A percentile compares a stretch with the other conserved stretches of the same genome.
These are phyloP conservation scores for Pseudonitzschia multiseries DNA, from an alignment of 108 stramenopile species.

Conservation along the genomic window DNA sequence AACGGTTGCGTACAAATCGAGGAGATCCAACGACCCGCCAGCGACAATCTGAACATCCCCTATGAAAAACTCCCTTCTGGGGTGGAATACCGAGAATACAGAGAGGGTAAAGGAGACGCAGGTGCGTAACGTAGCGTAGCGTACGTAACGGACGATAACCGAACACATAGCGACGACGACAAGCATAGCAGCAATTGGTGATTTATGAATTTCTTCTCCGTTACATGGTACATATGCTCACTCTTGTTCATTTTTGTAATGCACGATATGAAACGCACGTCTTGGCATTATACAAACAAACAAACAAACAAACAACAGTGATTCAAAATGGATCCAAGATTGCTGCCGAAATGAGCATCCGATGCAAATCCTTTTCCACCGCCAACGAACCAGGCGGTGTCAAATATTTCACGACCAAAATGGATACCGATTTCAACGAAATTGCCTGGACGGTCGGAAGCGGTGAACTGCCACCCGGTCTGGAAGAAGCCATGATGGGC, in stretches of 20 bases:
- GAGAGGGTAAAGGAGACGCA: constrained; percentile 65
- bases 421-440: constrained; percentile 78
- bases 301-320: constrained; percentile 10
- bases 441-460: constrained; percentile 66
- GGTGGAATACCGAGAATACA: constrained; percentile 64
- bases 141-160: no score
- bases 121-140: constrained; percentile 5
- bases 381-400: constrained; percentile 73
- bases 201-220: background rate
- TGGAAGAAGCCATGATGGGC: constrained; percentile 73
- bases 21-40: constrained; percentile 46
- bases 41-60: constrained; percentile 55
- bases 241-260: background rate
- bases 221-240: background rate
- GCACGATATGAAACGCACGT: background rate
- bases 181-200: background rate
- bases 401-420: constrained; percentile 67
- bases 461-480: constrained; percentile 53
- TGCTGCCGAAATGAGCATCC: constrained; percentile 76
- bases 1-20: constrained; percentile 61
- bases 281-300: background rate
- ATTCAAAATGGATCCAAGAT: constrained; percentile 62
- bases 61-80: constrained; percentile 58
- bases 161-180: background rate
- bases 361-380: constrained; percentile 70